Percentiles rank a stretch among this genome's conserved stretches.
Evolutionary conservation across 768 basidiomycete species (phyloP).

Genomic region (Rhizopogon vesiculosus): DNA sequence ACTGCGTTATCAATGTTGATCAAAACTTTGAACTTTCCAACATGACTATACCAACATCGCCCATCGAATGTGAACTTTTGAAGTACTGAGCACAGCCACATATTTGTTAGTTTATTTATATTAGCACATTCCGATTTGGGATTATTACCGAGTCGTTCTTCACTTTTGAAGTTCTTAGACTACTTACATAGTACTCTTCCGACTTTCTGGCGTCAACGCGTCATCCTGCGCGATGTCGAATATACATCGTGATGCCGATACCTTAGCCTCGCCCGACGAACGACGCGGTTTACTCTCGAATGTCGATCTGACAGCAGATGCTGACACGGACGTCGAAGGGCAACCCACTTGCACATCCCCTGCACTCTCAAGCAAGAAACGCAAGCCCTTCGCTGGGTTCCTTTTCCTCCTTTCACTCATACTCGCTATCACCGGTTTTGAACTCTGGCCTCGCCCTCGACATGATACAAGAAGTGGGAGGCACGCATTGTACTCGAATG

Average conservation of each 20-base stretch:
- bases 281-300: slow-evolving; percentile 17
- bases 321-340: background rate
- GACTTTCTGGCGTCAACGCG: background rate
- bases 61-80: too few species aligned
- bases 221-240: background rate
- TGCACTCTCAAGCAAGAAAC: background rate
- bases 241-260: background rate
- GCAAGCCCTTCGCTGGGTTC: slow-evolving; percentile 13
- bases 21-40: too few species aligned
- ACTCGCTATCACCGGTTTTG: slow-evolving; percentile 9
- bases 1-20: too few species aligned
- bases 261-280: slow-evolving; percentile 11
- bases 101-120: too few species aligned
- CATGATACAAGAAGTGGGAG: background rate
- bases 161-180: too few species aligned
- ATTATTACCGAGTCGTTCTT: too few species aligned
- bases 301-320: slow-evolving; percentile 4
- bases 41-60: too few species aligned
- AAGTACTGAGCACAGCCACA: too few species aligned
- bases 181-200: background rate
- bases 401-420: slow-evolving; percentile 10
- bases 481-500: slow-evolving; percentile 57
- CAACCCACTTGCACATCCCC: background rate
- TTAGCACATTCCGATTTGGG: too few species aligned
- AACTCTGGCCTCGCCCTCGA: background rate